These are phyloP conservation scores for Circinella umbellata DNA, from an alignment of 371 early-diverging fungal species.

Conservation along the genomic window DNA sequence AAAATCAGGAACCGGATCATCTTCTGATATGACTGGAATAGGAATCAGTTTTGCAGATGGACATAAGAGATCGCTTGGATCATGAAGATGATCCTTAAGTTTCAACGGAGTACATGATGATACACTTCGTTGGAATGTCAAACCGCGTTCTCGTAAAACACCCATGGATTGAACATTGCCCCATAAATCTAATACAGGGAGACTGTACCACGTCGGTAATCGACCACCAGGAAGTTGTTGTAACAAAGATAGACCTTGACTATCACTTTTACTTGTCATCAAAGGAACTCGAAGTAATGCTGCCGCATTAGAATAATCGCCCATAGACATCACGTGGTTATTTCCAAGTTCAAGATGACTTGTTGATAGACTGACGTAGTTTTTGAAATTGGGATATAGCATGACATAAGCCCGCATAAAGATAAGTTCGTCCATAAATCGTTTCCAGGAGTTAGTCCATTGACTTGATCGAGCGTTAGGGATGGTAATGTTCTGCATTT, in stretches of 20 bases:
- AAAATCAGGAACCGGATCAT: slow-evolving; percentile 37
- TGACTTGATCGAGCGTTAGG: slow-evolving; percentile 54
- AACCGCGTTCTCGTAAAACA: slow-evolving; percentile 47
- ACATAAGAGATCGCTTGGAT: slow-evolving; percentile 53
- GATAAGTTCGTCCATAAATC: slow-evolving; percentile 65
- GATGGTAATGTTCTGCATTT: slow-evolving; percentile 49
- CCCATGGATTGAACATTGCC: slow-evolving; percentile 40
- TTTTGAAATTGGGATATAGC: slow-evolving; percentile 62
- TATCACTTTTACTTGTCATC: slow-evolving; percentile 32
- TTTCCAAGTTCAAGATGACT: slow-evolving; percentile 56
- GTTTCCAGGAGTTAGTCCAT: slow-evolving; percentile 68
- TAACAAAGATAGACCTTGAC: slow-evolving; percentile 10
- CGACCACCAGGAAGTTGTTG: slow-evolving; percentile 33
- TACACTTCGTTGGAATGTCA: slow-evolving; percentile 47
- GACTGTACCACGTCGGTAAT: slow-evolving; percentile 43
- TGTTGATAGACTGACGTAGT: slow-evolving; percentile 58
- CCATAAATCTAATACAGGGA: slow-evolving; percentile 60
- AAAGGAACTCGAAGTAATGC: slow-evolving; percentile 56
- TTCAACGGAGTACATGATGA: slow-evolving; percentile 54
- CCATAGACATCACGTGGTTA: slow-evolving; percentile 36
- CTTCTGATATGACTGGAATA: slow-evolving; percentile 34
- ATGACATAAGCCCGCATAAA: slow-evolving; percentile 65
- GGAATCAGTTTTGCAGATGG: slow-evolving; percentile 40
- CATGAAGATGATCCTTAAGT: slow-evolving; percentile 26
- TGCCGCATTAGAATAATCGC: slow-evolving; percentile 39